A percentile compares a stretch with the other conserved stretches of the same genome.
Evolutionary conservation across 306 rosid species (phyloP).

Genomic region (apple (Malus domestica)): DNA sequence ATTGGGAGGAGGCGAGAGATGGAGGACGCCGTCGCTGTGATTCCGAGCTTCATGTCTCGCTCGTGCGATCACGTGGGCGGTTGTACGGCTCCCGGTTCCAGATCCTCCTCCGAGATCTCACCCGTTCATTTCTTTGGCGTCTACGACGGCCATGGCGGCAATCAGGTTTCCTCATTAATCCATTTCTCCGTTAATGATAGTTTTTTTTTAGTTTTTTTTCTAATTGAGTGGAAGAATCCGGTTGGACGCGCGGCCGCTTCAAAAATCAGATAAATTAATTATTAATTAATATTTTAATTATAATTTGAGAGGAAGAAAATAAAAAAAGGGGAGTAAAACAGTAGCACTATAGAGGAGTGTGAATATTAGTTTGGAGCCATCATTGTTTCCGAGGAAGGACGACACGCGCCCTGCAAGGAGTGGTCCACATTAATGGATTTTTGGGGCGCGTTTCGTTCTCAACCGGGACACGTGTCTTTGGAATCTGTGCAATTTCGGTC

Average conservation of each 20-base stretch:
- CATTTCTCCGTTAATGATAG: not conserved
- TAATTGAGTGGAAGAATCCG: not conserved
- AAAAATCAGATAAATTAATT: not conserved
- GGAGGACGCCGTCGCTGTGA: conserved; percentile 67
- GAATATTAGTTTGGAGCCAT: not conserved
- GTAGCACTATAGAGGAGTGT: not conserved
- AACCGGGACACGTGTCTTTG: conserved; percentile 30
- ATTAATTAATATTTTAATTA: not conserved
- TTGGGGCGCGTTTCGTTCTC: conserved; percentile 11
- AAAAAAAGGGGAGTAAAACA: not conserved
- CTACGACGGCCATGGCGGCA: conserved; percentile 86
- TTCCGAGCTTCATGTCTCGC: conserved; percentile 55
- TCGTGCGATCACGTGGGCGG: conserved; percentile 68
- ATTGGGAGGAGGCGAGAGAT: conserved; percentile 74
- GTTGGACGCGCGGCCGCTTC: not conserved
- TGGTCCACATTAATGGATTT: conserved; percentile 31
- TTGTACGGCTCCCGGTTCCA: conserved; percentile 57
- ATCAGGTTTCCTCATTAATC: conserved; percentile 41
- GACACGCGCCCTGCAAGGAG: conserved; percentile 29
- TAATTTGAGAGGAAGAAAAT: not conserved
- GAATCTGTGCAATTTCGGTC: not conserved
- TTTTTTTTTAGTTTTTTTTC: too few species aligned
- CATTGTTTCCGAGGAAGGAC: not conserved
- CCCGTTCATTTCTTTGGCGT: conserved; percentile 78
- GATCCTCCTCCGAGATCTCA: conserved; percentile 51